A percentile compares a stretch with the other conserved stretches of the same genome.
Evolutionary conservation across 345 rosid genomes (phyloP).

Genomic region (Boechera retrofracta): DNA sequence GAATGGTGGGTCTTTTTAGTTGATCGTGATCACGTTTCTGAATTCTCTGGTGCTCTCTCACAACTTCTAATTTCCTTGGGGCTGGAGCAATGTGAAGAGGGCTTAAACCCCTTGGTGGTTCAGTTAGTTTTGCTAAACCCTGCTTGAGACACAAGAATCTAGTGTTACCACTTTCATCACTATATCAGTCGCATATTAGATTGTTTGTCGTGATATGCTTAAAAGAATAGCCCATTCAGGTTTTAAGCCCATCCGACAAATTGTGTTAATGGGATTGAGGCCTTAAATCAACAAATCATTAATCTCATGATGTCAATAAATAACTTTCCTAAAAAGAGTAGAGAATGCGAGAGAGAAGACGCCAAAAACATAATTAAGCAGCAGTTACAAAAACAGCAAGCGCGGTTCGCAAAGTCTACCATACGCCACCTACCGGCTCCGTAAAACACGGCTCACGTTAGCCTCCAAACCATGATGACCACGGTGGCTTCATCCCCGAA

Average conservation of each 20-base stretch:
- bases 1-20: no score
- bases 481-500: slow-evolving; percentile 52
- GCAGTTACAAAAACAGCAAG: slow-evolving; percentile 30
- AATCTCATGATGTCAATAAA: background rate
- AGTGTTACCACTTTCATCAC: background rate
- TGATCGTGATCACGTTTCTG: no score
- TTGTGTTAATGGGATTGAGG: background rate
- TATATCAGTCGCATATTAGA: no score
- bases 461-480: slow-evolving; percentile 32
- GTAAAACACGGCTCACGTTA: slow-evolving; percentile 59
- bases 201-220: background rate
- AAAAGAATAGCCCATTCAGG: background rate
- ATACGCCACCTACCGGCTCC: slow-evolving; percentile 42
- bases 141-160: slow-evolving; percentile 27
- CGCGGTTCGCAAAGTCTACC: slow-evolving; percentile 29
- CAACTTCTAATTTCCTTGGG: slow-evolving; percentile 11
- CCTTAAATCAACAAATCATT: background rate
- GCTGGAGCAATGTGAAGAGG: slow-evolving; percentile 34
- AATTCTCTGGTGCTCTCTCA: background rate
- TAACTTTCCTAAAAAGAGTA: background rate
- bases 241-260: background rate
- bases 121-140: background rate
- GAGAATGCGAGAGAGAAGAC: slow-evolving; percentile 6
- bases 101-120: slow-evolving; percentile 16
- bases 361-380: slow-evolving; percentile 25